phyloP scores from a whole-genome alignment of 1,284 basidiomycete genomes.

The Uromyces viciae-fabae region DNA sequence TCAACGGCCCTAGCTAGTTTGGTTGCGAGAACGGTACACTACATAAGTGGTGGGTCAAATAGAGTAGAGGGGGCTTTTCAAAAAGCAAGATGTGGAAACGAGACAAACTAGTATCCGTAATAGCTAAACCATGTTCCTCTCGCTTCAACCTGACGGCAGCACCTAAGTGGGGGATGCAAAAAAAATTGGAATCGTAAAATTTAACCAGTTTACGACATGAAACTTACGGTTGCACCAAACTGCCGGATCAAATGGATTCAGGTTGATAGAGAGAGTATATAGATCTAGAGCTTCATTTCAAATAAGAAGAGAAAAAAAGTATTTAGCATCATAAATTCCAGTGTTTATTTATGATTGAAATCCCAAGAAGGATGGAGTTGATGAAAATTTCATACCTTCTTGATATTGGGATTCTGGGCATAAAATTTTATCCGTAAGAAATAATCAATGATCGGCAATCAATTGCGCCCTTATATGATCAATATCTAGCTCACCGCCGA shows the following conservation, averaged over 20 bases:
- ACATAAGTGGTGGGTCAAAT: neutral
- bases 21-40: too few species aligned
- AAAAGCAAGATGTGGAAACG: neutral
- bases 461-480: neutral
- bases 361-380: neutral
- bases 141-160: constrained; percentile 59
- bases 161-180: constrained; percentile 46
- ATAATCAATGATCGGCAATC: neutral
- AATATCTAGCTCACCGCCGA: constrained; percentile 61
- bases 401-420: neutral
- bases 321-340: neutral
- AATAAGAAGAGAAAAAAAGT: constrained; percentile 42
- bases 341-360: neutral
- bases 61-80: constrained; percentile 6
- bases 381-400: neutral
- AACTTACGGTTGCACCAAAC: constrained; percentile 52
- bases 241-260: constrained; percentile 53
- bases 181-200: neutral
- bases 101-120: constrained; percentile 67
- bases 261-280: constrained; percentile 53
- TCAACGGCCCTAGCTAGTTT: constrained; percentile 64
- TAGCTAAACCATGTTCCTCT: constrained; percentile 58
- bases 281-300: constrained; percentile 51
- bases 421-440: neutral
- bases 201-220: neutral